Evolutionary conservation across 2,329 filamentous ascomycete species (phyloP), one percentile per base, ranked within the genome.

Genomic region (Xylaria sp.): DNA sequence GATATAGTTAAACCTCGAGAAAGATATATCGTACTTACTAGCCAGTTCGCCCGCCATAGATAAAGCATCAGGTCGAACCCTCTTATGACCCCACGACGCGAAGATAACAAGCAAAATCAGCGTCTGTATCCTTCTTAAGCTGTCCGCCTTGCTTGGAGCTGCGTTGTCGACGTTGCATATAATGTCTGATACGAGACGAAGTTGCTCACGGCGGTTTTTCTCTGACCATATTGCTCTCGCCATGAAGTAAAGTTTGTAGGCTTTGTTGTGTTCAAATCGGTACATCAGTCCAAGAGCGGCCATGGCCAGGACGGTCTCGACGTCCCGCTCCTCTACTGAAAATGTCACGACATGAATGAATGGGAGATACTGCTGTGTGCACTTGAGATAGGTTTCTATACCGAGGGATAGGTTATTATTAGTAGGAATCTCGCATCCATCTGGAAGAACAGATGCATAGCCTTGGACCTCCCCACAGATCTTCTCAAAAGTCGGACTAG

Each of bases 161-260:
- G 13, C 23, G 46, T 43, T 1, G 52, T 25, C 20, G 57, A 49
- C 41, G 18, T 64, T 58, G 31, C 58, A 63, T 31, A 71, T 36
- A 10, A 73, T 46, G 49, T 66, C 49, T 5, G 48, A 70, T 12
- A 67, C 79, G 4, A 84, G 78, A 46, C 82, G 82, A 58, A 83
- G 82, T 71, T 87, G 85, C 65, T 83, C 79, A 67, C 83, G 80
- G 51, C 83, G 82, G 48, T 88, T 83, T 20, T 86, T 83, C 72
- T 87, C 82, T 0, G 83, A 79, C 41, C 88, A 80, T 41, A 90
- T 85, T 9, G 85, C 82, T 72, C 86, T 87, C 12, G 86, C 85
- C 13, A 86, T 85, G 75, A 86, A 85, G 73, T 88, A 89, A 2
- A 89, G 80, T 54, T 88, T 83, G 46, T 88, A 86, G 0, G 85